phyloP scores from a whole-genome alignment of 169 alveolate species.

The Plasmodium inui region DNA sequence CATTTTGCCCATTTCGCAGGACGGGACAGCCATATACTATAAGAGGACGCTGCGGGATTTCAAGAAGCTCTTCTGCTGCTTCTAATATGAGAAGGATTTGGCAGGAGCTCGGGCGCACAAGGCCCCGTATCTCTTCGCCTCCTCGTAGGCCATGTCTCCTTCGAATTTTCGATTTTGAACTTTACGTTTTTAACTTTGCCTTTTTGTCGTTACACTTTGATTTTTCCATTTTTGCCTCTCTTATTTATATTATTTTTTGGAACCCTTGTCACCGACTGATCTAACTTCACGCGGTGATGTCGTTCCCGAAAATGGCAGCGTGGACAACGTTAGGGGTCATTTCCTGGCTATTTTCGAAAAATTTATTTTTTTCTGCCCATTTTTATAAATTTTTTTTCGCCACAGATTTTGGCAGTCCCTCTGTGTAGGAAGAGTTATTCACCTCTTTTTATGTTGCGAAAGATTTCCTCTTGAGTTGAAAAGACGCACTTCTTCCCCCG shows the following conservation, averaged over 20 bases:
- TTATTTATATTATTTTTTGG: background rate
- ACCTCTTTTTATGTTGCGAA: background rate
- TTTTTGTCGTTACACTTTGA: constrained; percentile 6
- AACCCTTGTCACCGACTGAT: background rate
- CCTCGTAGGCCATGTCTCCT: background rate
- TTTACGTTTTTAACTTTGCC: background rate
- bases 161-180: background rate
- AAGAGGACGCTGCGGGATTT: constrained; percentile 28
- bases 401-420: background rate
- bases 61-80: constrained; percentile 47
- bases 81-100: background rate
- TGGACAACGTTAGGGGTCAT: background rate
- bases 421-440: background rate
- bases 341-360: background rate
- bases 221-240: background rate
- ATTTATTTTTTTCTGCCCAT: background rate
- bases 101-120: background rate
- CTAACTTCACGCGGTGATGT: background rate
- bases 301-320: background rate
- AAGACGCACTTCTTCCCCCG: background rate
- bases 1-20: constrained; percentile 17
- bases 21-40: constrained; percentile 74
- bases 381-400: background rate
- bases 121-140: background rate
- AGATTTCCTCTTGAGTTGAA: background rate